Evolutionary conservation across 2,329 filamentous ascomycete genomes (phyloP).

Genomic region (Ambrosiella cleistominuta): DNA sequence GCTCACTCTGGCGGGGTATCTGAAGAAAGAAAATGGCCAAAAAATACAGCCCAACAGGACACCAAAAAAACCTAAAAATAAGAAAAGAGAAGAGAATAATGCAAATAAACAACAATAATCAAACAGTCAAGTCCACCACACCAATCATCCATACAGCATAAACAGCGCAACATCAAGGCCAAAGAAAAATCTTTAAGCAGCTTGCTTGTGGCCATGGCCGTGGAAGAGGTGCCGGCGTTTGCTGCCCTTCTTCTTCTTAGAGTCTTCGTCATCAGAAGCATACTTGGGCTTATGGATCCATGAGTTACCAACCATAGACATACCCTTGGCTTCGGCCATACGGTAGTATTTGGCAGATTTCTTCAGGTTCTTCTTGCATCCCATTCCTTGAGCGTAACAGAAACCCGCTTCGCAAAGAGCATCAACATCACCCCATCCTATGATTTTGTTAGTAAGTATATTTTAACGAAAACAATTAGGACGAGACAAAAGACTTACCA

Average conservation of each 20-base stretch:
- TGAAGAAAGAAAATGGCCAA: too few relatives aligned
- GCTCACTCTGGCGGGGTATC: too few relatives aligned
- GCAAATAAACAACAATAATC: too few relatives aligned
- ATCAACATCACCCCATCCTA: conserved; percentile 85
- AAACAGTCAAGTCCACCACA: not conserved
- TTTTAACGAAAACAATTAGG: not conserved
- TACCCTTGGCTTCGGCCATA: conserved; percentile 76
- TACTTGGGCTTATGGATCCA: conserved; percentile 99
- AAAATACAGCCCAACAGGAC: too few relatives aligned
- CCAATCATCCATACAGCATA: too few relatives aligned
- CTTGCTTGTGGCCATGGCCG: conserved; percentile 17
- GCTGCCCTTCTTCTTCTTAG: conserved; percentile 33
- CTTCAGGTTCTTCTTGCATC: conserved; percentile 90
- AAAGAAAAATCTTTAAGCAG: conserved; percentile 15
- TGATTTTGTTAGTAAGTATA: conserved; percentile 15
- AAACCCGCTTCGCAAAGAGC: conserved; percentile 88
- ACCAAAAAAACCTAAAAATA: too few relatives aligned
- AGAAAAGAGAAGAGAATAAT: too few relatives aligned
- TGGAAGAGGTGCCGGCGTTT: conserved; percentile 58
- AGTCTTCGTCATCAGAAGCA: conserved; percentile 37
- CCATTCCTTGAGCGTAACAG: conserved; percentile 85
- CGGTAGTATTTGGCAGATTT: conserved; percentile 86
- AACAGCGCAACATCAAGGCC: too few relatives aligned
- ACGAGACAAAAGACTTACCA: conserved; percentile 31
- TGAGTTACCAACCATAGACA: conserved; percentile 96